Evolutionary conservation across 2,329 filamentous ascomycete genomes (phyloP).

Genomic region (Penicillium glabrum): DNA sequence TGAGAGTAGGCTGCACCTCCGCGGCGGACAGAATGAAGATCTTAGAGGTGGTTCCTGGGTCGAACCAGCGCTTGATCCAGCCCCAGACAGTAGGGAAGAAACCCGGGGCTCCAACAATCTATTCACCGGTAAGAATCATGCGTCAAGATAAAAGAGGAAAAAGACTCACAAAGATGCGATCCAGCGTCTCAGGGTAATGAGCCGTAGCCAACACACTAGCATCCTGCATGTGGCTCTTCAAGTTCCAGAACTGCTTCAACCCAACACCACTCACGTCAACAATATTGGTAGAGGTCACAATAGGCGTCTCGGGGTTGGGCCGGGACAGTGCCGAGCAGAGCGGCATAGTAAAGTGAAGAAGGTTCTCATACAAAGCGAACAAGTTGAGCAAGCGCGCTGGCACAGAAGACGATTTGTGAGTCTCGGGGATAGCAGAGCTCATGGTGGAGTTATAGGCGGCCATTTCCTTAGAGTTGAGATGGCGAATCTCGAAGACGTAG

Average conservation of each 20-base stretch:
- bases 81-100: constrained; percentile 92
- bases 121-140: background rate
- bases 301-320: constrained; percentile 74
- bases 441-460: constrained; percentile 65
- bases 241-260: constrained; percentile 92
- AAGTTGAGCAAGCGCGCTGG: constrained; percentile 77
- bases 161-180: constrained; percentile 66
- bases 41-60: constrained; percentile 90
- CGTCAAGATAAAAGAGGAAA: background rate
- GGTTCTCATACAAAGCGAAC: constrained; percentile 91
- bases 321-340: constrained; percentile 78
- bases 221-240: constrained; percentile 91
- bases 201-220: constrained; percentile 85
- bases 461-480: constrained; percentile 80
- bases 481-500: constrained; percentile 84
- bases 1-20: constrained; percentile 75
- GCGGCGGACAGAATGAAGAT: constrained; percentile 80
- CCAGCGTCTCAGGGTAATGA: constrained; percentile 92
- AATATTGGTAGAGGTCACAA: constrained; percentile 91
- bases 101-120: constrained; percentile 82
- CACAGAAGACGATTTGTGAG: constrained; percentile 57
- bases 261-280: constrained; percentile 88
- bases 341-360: constrained; percentile 83
- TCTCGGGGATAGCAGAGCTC: constrained; percentile 49
- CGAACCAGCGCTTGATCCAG: constrained; percentile 95